Evolutionary conservation across 148 eudicot species (phyloP).

Genomic region (Rhododendron vialii): DNA sequence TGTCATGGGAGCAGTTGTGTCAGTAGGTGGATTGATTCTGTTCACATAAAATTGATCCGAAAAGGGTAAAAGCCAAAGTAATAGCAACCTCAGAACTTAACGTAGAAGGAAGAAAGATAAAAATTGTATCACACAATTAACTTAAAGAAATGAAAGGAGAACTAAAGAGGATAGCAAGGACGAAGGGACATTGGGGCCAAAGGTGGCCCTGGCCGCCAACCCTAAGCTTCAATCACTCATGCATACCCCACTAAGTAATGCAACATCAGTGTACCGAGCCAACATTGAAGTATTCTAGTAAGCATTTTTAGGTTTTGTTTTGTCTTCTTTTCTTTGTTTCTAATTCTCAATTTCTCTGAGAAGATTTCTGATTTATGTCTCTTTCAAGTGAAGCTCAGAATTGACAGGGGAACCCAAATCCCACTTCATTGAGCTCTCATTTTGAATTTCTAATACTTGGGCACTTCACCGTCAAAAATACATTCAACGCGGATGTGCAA

Average conservation of each 20-base stretch:
- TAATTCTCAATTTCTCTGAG: too few species aligned
- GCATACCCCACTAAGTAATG: neutral
- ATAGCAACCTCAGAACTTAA: neutral
- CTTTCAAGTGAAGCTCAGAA: too few species aligned
- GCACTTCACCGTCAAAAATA: too few species aligned
- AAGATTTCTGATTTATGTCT: too few species aligned
- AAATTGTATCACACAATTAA: neutral
- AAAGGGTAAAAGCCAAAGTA: neutral
- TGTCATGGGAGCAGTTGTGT: neutral
- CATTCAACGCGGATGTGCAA: too few species aligned
- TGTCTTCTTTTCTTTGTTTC: neutral
- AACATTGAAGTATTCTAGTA: neutral
- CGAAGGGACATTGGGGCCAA: neutral
- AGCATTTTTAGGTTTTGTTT: neutral
- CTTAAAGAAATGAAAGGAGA: neutral
- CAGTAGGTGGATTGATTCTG: neutral
- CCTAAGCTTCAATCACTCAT: neutral
- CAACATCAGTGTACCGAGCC: neutral
- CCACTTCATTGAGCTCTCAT: too few species aligned
- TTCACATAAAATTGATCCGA: neutral
- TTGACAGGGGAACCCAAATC: too few species aligned
- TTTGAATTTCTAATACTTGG: too few species aligned
- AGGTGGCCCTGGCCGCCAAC: neutral
- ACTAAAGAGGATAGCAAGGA: neutral
- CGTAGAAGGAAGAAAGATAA: neutral